Conservation (phyloP, 768 basidiomycete genomes). For the Lactarius sanguifluus region DNA sequence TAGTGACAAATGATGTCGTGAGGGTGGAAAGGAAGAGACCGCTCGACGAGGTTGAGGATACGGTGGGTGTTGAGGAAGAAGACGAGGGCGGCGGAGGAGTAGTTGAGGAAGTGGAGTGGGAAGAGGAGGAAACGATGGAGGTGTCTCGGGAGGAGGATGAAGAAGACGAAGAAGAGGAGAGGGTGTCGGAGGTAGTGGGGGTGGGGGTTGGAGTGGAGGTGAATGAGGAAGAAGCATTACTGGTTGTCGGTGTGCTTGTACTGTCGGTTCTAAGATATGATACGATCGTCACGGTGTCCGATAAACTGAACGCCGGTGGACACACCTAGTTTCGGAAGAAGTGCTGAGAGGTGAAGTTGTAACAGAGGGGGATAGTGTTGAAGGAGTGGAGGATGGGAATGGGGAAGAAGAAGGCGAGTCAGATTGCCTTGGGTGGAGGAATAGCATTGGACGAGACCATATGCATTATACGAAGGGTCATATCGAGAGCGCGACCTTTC, state of each 20-base stretch:
- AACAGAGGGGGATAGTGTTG: neutral
- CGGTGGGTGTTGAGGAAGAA: neutral
- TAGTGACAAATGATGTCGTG: slow-evolving; percentile 18
- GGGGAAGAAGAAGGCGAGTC: neutral
- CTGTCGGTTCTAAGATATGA: neutral
- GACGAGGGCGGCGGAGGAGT: neutral
- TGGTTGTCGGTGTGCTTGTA: neutral
- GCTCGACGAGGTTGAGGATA: neutral
- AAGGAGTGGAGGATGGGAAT: neutral
- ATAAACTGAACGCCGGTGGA: neutral
- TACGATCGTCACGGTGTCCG: neutral
- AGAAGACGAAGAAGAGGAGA: neutral
- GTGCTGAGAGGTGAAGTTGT: neutral
- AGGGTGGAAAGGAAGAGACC: slow-evolving; percentile 17
- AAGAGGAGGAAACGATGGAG: neutral
- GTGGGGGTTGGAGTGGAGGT: neutral
- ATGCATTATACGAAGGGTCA: neutral
- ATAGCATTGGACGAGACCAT: neutral
- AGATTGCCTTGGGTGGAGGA: neutral
- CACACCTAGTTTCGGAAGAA: neutral
- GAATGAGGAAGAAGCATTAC: neutral
- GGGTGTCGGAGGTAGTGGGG: neutral
- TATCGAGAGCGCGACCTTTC: neutral
- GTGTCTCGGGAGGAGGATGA: neutral
- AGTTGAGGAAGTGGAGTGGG: neutral